Evolutionary conservation across 495 filamentous ascomycete species (phyloP), one percentile per base, ranked within the genome.

Genomic region (Xeromyces bisporus): DNA sequence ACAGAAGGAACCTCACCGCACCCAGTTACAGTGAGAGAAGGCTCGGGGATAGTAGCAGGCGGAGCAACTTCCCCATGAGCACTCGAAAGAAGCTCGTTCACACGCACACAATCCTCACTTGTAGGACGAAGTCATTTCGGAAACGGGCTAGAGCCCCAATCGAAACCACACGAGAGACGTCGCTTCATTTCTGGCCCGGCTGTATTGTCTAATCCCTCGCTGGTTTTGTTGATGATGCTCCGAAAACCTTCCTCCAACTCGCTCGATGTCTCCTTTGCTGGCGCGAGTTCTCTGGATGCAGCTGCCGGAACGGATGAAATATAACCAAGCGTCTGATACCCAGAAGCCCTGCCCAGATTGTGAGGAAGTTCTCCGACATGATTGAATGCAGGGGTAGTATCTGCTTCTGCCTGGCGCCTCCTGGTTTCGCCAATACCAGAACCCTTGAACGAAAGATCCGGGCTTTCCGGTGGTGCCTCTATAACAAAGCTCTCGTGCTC

Each of bases 1-100:
- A 94, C 73, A 12, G 75, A 87, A 0, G 87, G 87, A 0, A 94
- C 89, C 50, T 97, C 86, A 9, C 89, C 89, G 41, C 89, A 97
- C 1, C 86, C 87, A 11, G 85, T 71, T 9, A 84, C 67, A 2
- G 76, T 75, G 2, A 81, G 53, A n/a, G 80, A 83, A 1, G 89
- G 80, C 6, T 65, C 53, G 0, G 83, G 82, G 10, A 89, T 73
- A 1, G 56, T 69, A 10, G 70, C 55, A 1, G 89, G 87, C 6
- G 64, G 60, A 17, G 56, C 56, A 2, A 79, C 64, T 24, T 72
- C 55, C 1, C 76, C 79, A 43, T 94, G 82, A 2, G 71, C 42
- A 9, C 59, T 56, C 1, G 71, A 62, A 0, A 97, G 62, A 1
- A 92, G 59, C 1, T 58, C 46, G 35, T 73, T 67, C n/a, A 93